These are phyloP conservation scores for Termitomyces sp. DNA, from an alignment of 1,284 basidiomycete species.

Conservation along the genomic window DNA sequence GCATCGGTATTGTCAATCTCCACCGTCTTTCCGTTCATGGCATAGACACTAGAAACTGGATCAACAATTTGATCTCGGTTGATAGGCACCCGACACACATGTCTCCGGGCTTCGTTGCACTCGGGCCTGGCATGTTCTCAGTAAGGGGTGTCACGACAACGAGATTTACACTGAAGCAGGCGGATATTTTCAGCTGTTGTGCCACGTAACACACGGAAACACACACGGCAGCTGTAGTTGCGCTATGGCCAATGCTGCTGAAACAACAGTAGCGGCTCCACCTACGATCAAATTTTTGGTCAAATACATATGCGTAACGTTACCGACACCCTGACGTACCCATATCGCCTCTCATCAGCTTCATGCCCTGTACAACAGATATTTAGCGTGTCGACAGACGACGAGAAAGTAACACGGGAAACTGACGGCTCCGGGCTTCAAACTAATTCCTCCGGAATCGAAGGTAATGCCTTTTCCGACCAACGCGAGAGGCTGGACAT, in stretches of 20 bases:
- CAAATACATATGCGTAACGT: background rate
- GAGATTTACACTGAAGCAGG: conserved; percentile 63
- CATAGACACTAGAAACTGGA: conserved; percentile 54
- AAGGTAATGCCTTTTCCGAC: conserved; percentile 91
- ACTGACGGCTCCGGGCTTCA: conserved; percentile 73
- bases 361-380: conserved; percentile 52
- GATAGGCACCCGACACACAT: conserved; percentile 40
- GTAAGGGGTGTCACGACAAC: conserved; percentile 69
- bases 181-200: background rate
- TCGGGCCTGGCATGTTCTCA: conserved; percentile 87
- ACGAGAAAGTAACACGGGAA: background rate
- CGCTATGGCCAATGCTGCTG: conserved; percentile 74
- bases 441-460: conserved; percentile 84
- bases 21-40: conserved; percentile 86
- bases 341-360: conserved; percentile 82
- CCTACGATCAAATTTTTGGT: conserved; percentile 28
- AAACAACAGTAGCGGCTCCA: conserved; percentile 77
- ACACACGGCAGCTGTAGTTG: conserved; percentile 73
- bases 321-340: conserved; percentile 35
- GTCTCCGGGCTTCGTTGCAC: conserved; percentile 85
- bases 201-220: background rate
- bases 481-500: conserved; percentile 64
- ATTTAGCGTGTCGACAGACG: background rate
- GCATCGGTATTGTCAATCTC: conserved; percentile 91
- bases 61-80: conserved; percentile 1